Conservation (phyloP, 495 filamentous ascomycete species). For the Lasiosphaeria ovina region DNA sequence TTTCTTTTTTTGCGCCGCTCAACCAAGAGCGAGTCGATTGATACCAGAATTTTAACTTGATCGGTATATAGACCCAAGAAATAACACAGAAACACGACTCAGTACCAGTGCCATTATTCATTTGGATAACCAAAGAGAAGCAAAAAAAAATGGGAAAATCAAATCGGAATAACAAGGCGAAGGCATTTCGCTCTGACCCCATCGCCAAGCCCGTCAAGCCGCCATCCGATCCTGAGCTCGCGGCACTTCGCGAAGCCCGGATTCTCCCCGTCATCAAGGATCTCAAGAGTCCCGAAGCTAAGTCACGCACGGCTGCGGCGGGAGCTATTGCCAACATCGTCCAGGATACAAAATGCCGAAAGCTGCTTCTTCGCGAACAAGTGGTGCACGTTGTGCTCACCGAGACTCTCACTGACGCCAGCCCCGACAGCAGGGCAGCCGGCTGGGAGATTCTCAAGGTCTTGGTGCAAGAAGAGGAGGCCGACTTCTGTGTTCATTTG, state of each 20-base stretch:
- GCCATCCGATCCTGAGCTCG: conserved; percentile 54
- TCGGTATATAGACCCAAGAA: too few relatives aligned
- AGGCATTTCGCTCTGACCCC: conserved; percentile 41
- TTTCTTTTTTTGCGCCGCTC: too few relatives aligned
- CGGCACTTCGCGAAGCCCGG: conserved; percentile 53
- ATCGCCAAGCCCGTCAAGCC: conserved; percentile 51
- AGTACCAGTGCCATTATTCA: not conserved
- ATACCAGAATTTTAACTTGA: too few relatives aligned
- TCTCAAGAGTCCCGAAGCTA: conserved; percentile 53
- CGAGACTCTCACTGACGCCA: conserved; percentile 58
- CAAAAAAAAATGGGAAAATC: conserved; percentile 41
- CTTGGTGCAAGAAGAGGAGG: conserved; percentile 57
- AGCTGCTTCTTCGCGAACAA: conserved; percentile 58
- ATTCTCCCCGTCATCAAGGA: conserved; percentile 58
- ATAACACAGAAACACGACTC: not conserved
- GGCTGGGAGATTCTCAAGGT: conserved; percentile 61
- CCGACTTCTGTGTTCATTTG: conserved; percentile 60
- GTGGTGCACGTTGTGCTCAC: conserved; percentile 58
- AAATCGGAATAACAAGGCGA: conserved; percentile 37
- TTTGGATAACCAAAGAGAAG: not conserved
- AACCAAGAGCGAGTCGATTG: too few relatives aligned
- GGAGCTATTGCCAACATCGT: conserved; percentile 57
- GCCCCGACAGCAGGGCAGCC: conserved; percentile 54
- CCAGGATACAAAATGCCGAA: conserved; percentile 55
- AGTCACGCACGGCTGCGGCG: conserved; percentile 51